Percentiles rank a stretch among this genome's conserved stretches.
Evolutionary conservation across 371 early-diverging fungal genomes (phyloP).

Genomic region (Mortierella sp.): DNA sequence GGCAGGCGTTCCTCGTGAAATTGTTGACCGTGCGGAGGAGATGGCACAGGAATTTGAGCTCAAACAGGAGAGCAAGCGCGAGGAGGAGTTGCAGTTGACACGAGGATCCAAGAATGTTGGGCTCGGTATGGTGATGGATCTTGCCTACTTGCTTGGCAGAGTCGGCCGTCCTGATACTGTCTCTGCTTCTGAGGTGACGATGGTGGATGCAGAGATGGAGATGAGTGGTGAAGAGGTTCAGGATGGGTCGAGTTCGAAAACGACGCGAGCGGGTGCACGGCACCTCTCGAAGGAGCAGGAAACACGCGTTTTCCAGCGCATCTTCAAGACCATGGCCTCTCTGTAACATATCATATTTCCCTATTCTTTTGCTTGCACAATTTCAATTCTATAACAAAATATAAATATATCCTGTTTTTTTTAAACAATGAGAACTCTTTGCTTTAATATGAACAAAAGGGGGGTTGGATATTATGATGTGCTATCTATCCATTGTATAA

Average conservation of each 20-base stretch:
- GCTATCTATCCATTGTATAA: conserved; percentile 1
- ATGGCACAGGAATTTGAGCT: conserved; percentile 84
- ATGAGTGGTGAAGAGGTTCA: not conserved
- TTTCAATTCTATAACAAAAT: conserved; percentile 8
- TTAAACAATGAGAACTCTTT: conserved; percentile 3
- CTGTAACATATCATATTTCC: conserved; percentile 6
- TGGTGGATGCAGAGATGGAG: conserved; percentile 1
- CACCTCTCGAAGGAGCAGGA: conserved; percentile 39
- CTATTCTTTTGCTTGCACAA: not conserved
- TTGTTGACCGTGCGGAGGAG: conserved; percentile 75
- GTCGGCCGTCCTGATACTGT: conserved; percentile 9
- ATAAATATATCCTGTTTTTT: not conserved
- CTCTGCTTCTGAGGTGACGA: not conserved
- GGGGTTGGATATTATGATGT: not conserved
- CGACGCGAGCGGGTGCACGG: conserved; percentile 16
- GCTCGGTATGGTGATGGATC: conserved; percentile 53
- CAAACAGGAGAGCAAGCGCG: conserved; percentile 51
- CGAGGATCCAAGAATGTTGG: conserved; percentile 46
- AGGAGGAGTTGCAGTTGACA: conserved; percentile 23
- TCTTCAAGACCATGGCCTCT: conserved; percentile 37
- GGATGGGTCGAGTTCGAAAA: not conserved
- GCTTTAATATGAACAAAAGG: conserved; percentile 11
- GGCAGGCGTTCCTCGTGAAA: conserved; percentile 90
- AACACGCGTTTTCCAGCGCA: conserved; percentile 34
- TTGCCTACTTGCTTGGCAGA: conserved; percentile 42